Evolutionary conservation across 2,329 filamentous ascomycete species (phyloP).

Genomic region (Diaporthe capsici): DNA sequence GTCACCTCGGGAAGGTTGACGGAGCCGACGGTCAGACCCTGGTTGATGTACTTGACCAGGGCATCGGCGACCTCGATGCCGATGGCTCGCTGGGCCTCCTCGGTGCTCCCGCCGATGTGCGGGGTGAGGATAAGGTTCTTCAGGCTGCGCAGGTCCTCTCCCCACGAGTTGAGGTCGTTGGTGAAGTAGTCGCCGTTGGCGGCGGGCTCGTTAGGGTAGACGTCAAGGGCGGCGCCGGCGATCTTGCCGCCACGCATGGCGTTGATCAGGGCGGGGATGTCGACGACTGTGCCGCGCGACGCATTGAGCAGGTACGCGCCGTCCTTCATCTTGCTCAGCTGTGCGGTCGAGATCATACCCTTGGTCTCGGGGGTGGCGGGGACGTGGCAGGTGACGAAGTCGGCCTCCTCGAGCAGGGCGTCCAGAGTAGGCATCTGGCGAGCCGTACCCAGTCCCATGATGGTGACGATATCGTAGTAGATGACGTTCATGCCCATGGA

Average conservation of each 20-base stretch:
- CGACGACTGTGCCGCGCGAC: slow-evolving; percentile 91
- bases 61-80: slow-evolving; percentile 92
- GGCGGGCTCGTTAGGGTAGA: slow-evolving; percentile 93
- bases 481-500: slow-evolving; percentile 98
- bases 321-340: slow-evolving; percentile 91
- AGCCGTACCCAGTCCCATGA: slow-evolving; percentile 94
- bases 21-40: slow-evolving; percentile 89
- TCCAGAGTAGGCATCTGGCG: slow-evolving; percentile 85
- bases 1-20: slow-evolving; percentile 98
- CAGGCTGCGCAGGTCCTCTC: slow-evolving; percentile 84
- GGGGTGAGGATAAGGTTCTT: slow-evolving; percentile 96
- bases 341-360: slow-evolving; percentile 85
- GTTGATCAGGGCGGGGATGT: slow-evolving; percentile 92
- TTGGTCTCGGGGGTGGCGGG: slow-evolving; percentile 94
- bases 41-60: slow-evolving; percentile 94
- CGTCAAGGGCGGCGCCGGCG: slow-evolving; percentile 94
- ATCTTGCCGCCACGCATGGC: slow-evolving; percentile 89
- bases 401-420: slow-evolving; percentile 81
- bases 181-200: slow-evolving; percentile 97
- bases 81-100: slow-evolving; percentile 97
- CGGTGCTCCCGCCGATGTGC: slow-evolving; percentile 97
- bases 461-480: slow-evolving; percentile 94
- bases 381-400: slow-evolving; percentile 96
- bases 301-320: slow-evolving; percentile 97
- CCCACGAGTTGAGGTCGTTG: slow-evolving; percentile 85